These are phyloP conservation scores for Fusarium duplospermum DNA, from an alignment of 2,329 filamentous ascomycete genomes.

Conservation along the genomic window DNA sequence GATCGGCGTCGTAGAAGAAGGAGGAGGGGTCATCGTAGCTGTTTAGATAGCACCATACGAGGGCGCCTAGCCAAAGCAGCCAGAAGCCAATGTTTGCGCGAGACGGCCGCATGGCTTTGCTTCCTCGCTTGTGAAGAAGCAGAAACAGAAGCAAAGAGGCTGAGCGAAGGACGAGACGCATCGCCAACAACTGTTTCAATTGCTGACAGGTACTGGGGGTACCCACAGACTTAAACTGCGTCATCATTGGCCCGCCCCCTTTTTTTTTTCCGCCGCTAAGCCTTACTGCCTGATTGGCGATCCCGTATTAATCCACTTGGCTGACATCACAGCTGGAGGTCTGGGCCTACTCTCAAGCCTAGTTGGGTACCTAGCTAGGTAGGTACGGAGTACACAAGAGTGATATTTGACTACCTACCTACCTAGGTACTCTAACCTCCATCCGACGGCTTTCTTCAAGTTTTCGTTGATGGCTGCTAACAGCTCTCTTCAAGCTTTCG, in stretches of 20 bases:
- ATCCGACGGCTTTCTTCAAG: too few species aligned
- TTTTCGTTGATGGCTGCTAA: too few species aligned
- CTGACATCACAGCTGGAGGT: background rate
- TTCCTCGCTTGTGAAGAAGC: slow-evolving; percentile 23
- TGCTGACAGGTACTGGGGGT: background rate
- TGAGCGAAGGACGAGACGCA: background rate
- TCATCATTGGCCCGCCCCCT: background rate
- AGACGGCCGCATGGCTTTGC: slow-evolving; percentile 43
- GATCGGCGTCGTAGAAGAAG: slow-evolving; percentile 46
- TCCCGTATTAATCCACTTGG: background rate
- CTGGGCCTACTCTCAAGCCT: too few species aligned
- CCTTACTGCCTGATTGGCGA: background rate
- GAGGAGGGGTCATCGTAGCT: slow-evolving; percentile 51
- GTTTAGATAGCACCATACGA: slow-evolving; percentile 45
- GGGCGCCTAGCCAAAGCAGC: slow-evolving; percentile 44
- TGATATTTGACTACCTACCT: too few species aligned
- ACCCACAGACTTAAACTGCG: background rate
- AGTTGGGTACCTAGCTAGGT: too few species aligned
- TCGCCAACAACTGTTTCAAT: background rate
- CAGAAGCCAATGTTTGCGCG: slow-evolving; percentile 49
- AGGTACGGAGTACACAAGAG: too few species aligned
- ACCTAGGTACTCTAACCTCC: too few species aligned
- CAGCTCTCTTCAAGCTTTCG: too few species aligned
- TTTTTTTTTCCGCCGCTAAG: background rate
- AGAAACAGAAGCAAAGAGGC: background rate